Evolutionary conservation across 805 yeast species (phyloP), one percentile per base, ranked within the genome.

Genomic region (Metschnikowia noctiluminum): DNA sequence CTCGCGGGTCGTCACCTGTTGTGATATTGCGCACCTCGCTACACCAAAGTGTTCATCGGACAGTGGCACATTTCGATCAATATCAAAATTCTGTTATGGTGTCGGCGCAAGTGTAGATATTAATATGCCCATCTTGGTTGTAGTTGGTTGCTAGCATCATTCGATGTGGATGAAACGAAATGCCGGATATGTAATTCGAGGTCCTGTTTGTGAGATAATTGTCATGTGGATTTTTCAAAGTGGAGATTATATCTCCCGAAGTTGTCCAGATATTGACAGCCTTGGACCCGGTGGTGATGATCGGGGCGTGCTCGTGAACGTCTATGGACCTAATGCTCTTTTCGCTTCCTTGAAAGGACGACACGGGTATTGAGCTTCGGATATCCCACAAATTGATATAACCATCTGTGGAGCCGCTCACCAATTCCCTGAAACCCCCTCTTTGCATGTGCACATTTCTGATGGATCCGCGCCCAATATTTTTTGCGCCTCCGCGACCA

Each of bases 251-350:
- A 50, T 87, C 87, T 2, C 98, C 98, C 0, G 86, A 71, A 0
- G 96, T 89, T 3, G 96, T 82, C 87, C 94, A 91, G 6, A 94
- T 68, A 40, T 88, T 85, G 13, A 90, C 82, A 34, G 79, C 76
- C 52, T 85, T 85, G 1, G 91, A 84, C 0, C 96, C 97, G 3
- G 96, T 86, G 2, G 91, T 92, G 49, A 94, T 80, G 2, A 94
- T 76, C 1, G 99, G 98, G 0, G 98, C 99, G 68, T 94, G 99
- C 60, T 94, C 99, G 68, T 94, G 99, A 6, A 89, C 81, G 60
- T 87, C 86, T 48, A 89, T 76, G 16, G 89, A 77, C 7, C 94
- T 79, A 78, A 70, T 59, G 13, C 69, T 64, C 80, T 77, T 65
- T 50, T 65, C 78, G 51, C 72, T 53, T n/a, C 87, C 86, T 21